phyloP scores from a whole-genome alignment of 176 grass and related monocot genomes.

The barley (Hordeum vulgare) region DNA sequence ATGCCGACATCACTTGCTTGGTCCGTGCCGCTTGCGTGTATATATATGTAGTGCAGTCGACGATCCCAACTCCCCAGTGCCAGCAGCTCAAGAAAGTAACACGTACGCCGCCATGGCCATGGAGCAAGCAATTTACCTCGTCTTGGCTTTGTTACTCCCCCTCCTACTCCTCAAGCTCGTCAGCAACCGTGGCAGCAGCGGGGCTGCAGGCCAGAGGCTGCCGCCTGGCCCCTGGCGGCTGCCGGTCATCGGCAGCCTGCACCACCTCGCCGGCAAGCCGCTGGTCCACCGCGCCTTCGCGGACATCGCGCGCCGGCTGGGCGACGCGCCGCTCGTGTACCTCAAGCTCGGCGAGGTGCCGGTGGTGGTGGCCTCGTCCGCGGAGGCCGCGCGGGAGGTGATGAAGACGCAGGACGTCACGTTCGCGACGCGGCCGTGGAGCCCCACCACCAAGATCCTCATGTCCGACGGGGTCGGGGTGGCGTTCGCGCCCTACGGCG shows the following conservation, averaged over 20 bases:
- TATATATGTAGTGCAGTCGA: background rate
- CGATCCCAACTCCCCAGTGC: background rate
- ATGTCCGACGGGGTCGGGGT: background rate
- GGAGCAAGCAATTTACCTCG: background rate
- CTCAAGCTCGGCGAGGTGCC: conserved; percentile 8
- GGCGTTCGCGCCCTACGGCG: conserved; percentile 26
- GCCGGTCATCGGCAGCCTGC: background rate
- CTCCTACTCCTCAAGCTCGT: background rate
- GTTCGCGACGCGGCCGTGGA: background rate
- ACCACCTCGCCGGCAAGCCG: background rate
- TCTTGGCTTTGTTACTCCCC: background rate
- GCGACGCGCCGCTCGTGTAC: background rate
- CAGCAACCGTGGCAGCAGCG: rapidly evolving
- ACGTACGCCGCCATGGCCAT: background rate
- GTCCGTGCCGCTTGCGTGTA: background rate
- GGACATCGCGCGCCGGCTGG: background rate
- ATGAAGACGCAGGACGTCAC: background rate
- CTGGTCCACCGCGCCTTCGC: background rate
- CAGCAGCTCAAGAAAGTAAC: background rate
- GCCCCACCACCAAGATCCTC: background rate
- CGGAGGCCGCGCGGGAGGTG: background rate
- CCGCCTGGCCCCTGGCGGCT: background rate
- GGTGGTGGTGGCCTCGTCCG: background rate
- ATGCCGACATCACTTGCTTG: background rate
- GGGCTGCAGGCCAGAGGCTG: background rate